Evolutionary conservation across 2,329 filamentous ascomycete genomes (phyloP), one percentile per base, ranked within the genome.

Genomic region (Didymosphaeria variabile): DNA sequence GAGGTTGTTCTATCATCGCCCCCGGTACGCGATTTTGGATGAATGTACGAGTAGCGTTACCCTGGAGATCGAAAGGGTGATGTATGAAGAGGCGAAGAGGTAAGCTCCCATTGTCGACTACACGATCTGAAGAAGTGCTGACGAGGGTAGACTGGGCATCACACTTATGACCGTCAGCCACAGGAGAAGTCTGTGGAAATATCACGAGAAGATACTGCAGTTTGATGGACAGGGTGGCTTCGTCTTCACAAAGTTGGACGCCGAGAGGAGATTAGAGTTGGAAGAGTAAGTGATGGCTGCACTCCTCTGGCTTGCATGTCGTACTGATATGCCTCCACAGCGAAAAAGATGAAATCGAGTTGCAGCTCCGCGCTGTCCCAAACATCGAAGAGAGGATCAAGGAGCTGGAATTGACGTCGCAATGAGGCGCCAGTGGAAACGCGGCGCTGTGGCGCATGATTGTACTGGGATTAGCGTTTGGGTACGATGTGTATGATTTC

Each of bases 141-240:
- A 45, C 9, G 29, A 19, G 12, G 17, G 10, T 36, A 55, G 87
- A 19, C 81, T 97, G 19, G 93, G 92, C 3, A 95, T 97, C 71
- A 98, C 95, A 0, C 85, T 99, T 65, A 97, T 99, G 92, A 99
- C 95, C 0, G 95, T 99, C 26, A 93, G 90, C 66, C 95, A 99
- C 78, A 85, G 95, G 9, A 84, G 93, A 64, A 97, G 92, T 80
- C 79, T 99, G 69, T 99, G 95, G 95, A 94, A 95, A 79, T 98
- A 99, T 78, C 95, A 99, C 78, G 91, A 88, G 68, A 91, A 90
- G 79, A 98, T 99, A 62, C 79, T 99, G 74, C 95, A 99, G 79
- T 99, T 99, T 76, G 94, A 98, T 78, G 95, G 95, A 0, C 92
- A 97, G 79, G 95, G 95, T 0, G 85, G 93, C 54, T 97, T 92